These are phyloP conservation scores for Termitomyces sp. DNA, from an alignment of 768 basidiomycete species.

Conservation along the genomic window DNA sequence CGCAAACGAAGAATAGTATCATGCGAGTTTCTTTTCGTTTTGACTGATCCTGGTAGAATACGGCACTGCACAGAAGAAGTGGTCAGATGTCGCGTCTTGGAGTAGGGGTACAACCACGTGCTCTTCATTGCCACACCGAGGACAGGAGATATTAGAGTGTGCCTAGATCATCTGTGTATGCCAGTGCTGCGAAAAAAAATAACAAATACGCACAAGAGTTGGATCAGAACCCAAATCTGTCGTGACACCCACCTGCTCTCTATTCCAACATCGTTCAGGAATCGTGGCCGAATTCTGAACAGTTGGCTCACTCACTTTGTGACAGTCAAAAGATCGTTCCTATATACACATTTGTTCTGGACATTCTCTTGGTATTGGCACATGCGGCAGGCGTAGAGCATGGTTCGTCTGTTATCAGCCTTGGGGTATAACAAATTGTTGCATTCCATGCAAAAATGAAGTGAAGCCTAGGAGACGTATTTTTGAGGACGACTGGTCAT, in stretches of 20 bases:
- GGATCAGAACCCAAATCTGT: slow-evolving; percentile 85
- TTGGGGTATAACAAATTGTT: slow-evolving; percentile 93
- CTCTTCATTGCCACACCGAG: slow-evolving; percentile 79
- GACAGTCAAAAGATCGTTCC: slow-evolving; percentile 88
- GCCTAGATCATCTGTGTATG: slow-evolving; percentile 42
- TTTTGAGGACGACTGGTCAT: background rate
- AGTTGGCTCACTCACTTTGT: slow-evolving; percentile 62
- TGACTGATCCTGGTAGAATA: slow-evolving; percentile 95
- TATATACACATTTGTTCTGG: slow-evolving; percentile 86
- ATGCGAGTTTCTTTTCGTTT: slow-evolving; percentile 94
- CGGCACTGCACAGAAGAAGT: slow-evolving; percentile 52
- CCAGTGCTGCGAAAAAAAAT: background rate
- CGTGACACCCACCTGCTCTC: slow-evolving; percentile 92
- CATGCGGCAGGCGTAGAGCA: slow-evolving; percentile 91
- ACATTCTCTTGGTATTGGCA: slow-evolving; percentile 83
- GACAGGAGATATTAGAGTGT: slow-evolving; percentile 80
- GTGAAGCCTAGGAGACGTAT: slow-evolving; percentile 51
- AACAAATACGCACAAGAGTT: slow-evolving; percentile 56
- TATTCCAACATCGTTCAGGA: slow-evolving; percentile 24
- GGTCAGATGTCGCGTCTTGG: background rate
- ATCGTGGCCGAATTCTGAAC: slow-evolving; percentile 15
- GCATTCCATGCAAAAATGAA: slow-evolving; percentile 92
- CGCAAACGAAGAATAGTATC: slow-evolving; percentile 90
- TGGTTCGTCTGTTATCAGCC: slow-evolving; percentile 79
- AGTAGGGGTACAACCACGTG: slow-evolving; percentile 28